Evolutionary conservation across 345 rosid genomes (phyloP).

Genomic region (Aethionema arabicum): DNA sequence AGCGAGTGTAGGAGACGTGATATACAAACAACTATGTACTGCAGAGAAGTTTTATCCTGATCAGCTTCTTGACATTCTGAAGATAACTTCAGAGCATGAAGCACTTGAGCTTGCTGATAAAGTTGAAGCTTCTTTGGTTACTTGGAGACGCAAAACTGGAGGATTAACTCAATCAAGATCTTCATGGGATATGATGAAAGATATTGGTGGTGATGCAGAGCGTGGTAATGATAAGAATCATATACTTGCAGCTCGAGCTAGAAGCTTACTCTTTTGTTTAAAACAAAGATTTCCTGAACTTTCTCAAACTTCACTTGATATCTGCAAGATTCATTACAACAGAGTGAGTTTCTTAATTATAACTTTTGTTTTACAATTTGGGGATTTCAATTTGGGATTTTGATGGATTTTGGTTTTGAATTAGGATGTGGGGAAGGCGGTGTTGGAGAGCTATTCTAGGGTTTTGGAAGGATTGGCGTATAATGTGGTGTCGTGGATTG

Average conservation of each 20-base stretch:
- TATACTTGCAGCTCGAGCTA: slow-evolving; percentile 73
- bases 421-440: slow-evolving; percentile 93
- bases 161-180: slow-evolving; percentile 66
- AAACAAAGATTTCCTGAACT: slow-evolving; percentile 90
- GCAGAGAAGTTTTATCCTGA: slow-evolving; percentile 73
- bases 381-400: background rate
- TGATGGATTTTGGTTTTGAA: slow-evolving; percentile 9
- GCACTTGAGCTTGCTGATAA: slow-evolving; percentile 87
- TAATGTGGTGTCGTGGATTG: slow-evolving; percentile 87
- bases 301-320: slow-evolving; percentile 88
- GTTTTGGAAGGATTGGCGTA: slow-evolving; percentile 89
- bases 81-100: slow-evolving; percentile 77
- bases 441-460: slow-evolving; percentile 86
- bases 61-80: slow-evolving; percentile 62
- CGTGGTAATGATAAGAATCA: slow-evolving; percentile 74
- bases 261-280: slow-evolving; percentile 71
- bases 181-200: slow-evolving; percentile 89
- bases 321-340: slow-evolving; percentile 87
- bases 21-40: slow-evolving; percentile 60
- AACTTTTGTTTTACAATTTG: background rate
- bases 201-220: slow-evolving; percentile 61
- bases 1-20: slow-evolving; percentile 74
- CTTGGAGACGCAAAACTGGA: slow-evolving; percentile 93
- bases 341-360: slow-evolving; percentile 40
- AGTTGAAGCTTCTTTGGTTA: slow-evolving; percentile 84